Base-by-base conservation (phyloP, 2,329 filamentous ascomycete species). In the Ophiostoma sp. region DNA sequence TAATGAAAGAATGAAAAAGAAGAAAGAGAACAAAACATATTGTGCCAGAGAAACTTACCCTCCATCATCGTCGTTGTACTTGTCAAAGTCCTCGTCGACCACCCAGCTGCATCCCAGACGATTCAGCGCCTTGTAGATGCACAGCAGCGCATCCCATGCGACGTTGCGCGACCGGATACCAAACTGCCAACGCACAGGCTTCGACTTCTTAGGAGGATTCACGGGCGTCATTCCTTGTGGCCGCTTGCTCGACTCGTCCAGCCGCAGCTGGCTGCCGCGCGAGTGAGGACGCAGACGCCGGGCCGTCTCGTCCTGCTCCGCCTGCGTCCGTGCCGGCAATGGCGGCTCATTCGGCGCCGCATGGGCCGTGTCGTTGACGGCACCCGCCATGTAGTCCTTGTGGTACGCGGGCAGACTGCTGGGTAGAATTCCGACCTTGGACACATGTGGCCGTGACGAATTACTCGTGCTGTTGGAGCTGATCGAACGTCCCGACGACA, bases 171-270 rank as follows among this genome's bases (percentile, higher is more conserved):
- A 97, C 49, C 95, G 87, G 71, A 99, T 99, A 68, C 95, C 95
- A 76, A 99, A 99, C 77, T 99, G 95, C 95, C 95, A 99, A 72
- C 94, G 92, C 16, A 93, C 91, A 0, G 90, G 90, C 75, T 91
- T 93, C 5, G 83, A 79, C 77, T 91, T 93, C 80, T 91, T 92
- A 3, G 82, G 77, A 2, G 87, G 86, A 66, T 82, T 79, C 64
- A 88, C 84, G 0, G 86, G 86, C 2, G 87, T 89, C 80, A 89
- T 83, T 27, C 83, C 82, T 69, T 87, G 84, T 3, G 87, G 87
- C 49, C 85, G 82, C 72, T 79, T 85, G 75, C 75, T 85, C 68
- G 78, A 83, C 75, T 85, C 88, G 71, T 94, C 89, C 2, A 92
- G 79, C 66, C 88, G 87, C 40, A 90, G 78, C 67, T 90, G 84